Base-by-base conservation (phyloP, 176 grass and related monocot genomes). In the Oryza coarctata region DNA sequence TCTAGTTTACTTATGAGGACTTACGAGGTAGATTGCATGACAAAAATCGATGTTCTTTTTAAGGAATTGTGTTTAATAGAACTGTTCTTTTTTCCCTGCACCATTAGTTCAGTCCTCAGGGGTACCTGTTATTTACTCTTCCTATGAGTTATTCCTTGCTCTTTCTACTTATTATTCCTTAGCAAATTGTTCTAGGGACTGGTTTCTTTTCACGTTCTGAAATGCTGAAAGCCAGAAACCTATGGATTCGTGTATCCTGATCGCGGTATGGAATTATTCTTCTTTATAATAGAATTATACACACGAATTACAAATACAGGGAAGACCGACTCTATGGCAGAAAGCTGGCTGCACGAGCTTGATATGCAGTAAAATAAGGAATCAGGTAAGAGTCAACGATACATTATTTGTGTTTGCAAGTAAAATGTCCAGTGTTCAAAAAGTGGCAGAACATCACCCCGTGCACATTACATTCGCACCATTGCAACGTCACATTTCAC, bases 381-480 rank as follows among this genome's bases (percentile, higher is more conserved):
- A 40, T 27, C 33, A 18, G 35, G 10, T 70, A 63, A 63, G 32
- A 22, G 25, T 27, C 47, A 80, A 74, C 45, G 39, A 10, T 43
- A 74, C 7, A 12, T 65, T 81, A 70, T 65, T 78, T 34, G 11
- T 44, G 63, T 84, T 38, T 22, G 49, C 18, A 73, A 90, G 60
- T 6, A 22, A 65, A 73, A 49, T 68, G 68, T 63, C 74, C 33
- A 74, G 47, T 79, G 60, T 70, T 83, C 84, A 63, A 43, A 84
- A 58, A 44, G 39, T 39, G 77, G 73, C 45, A 83, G 23, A 63
- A 73, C 28, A 49, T 47, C 40, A 57, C 64, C 4, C 36, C 30
- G 31, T 76, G 57, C 65, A 66, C 47, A 69, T n/a, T 50, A 79
- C 47, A 38, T 0, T 22, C 47, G 66, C 28, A 74, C 55, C 71